These are phyloP conservation scores for Hirsutella rhossiliensis DNA, from an alignment of 2,329 filamentous ascomycete species.

Conservation along the genomic window DNA sequence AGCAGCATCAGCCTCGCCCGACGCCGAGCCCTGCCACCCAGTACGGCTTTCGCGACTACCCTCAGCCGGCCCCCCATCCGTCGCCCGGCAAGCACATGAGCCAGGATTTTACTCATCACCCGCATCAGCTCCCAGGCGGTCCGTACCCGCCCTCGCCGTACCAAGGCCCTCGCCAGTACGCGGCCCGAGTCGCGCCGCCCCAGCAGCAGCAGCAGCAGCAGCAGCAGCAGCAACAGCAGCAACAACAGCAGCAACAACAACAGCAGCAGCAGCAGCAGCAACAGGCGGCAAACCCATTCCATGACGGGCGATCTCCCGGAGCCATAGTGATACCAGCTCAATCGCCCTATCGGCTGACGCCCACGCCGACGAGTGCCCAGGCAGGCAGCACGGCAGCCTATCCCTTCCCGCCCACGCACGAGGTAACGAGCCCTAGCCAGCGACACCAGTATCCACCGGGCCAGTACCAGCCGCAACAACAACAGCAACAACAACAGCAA, in stretches of 20 bases:
- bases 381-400: slow-evolving; percentile 30
- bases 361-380: slow-evolving; percentile 26
- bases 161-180: slow-evolving; percentile 28
- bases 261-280: not conserved
- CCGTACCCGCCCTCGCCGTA: slow-evolving; percentile 28
- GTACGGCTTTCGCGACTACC: slow-evolving; percentile 39
- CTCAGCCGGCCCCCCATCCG: slow-evolving; percentile 36
- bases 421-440: slow-evolving; percentile 37
- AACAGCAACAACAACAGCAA: slow-evolving; percentile 33
- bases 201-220: slow-evolving; percentile 24
- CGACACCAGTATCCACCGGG: slow-evolving; percentile 38
- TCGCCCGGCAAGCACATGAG: slow-evolving; percentile 34
- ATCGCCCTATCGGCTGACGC: slow-evolving; percentile 36
- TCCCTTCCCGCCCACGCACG: slow-evolving; percentile 35
- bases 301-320: slow-evolving; percentile 39
- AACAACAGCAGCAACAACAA: not conserved
- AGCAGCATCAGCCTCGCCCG: slow-evolving; percentile 17
- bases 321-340: slow-evolving; percentile 19
- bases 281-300: slow-evolving; percentile 16
- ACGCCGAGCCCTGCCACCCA: slow-evolving; percentile 23
- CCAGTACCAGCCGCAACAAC: slow-evolving; percentile 22
- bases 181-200: slow-evolving; percentile 28
- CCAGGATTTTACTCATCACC: slow-evolving; percentile 28
- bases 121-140: slow-evolving; percentile 17
- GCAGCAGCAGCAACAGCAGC: not conserved